These are phyloP conservation scores for Aspergillus carbonarius DNA, from an alignment of 2,329 filamentous ascomycete genomes.

Conservation along the genomic window DNA sequence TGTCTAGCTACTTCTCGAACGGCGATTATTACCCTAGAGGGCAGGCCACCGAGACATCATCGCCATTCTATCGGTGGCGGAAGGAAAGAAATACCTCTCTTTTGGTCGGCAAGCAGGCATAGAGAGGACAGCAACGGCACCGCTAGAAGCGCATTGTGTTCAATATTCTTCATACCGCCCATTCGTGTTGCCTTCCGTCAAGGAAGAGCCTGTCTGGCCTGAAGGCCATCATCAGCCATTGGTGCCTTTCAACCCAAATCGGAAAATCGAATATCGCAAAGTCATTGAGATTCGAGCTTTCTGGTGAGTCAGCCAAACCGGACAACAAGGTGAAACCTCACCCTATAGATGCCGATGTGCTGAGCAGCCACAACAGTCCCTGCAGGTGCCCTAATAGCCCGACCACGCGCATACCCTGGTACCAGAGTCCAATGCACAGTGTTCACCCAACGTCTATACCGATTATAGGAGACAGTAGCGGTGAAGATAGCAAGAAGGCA, in stretches of 20 bases:
- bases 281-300: background rate
- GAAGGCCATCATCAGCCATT: background rate
- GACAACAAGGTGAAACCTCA: slow-evolving; percentile 21
- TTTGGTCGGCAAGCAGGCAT: background rate
- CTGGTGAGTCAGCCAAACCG: slow-evolving; percentile 11
- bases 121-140: background rate
- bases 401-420: slow-evolving; percentile 19
- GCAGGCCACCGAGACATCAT: slow-evolving; percentile 7
- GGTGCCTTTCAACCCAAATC: background rate
- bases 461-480: slow-evolving; percentile 21
- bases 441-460: slow-evolving; percentile 8
- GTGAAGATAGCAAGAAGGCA: slow-evolving; percentile 23
- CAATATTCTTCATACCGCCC: background rate
- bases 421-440: slow-evolving; percentile 11
- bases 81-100: background rate
- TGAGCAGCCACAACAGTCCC: slow-evolving; percentile 19
- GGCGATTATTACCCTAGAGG: background rate
- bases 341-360: slow-evolving; percentile 20
- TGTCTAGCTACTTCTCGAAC: slow-evolving; percentile 9
- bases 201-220: background rate
- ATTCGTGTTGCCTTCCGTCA: background rate
- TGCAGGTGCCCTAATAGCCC: slow-evolving; percentile 29
- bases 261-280: background rate
- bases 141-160: background rate
- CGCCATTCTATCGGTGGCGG: background rate